Conservation (phyloP, 2,329 filamentous ascomycete genomes). For the Penicillium aurantiogriseum region DNA sequence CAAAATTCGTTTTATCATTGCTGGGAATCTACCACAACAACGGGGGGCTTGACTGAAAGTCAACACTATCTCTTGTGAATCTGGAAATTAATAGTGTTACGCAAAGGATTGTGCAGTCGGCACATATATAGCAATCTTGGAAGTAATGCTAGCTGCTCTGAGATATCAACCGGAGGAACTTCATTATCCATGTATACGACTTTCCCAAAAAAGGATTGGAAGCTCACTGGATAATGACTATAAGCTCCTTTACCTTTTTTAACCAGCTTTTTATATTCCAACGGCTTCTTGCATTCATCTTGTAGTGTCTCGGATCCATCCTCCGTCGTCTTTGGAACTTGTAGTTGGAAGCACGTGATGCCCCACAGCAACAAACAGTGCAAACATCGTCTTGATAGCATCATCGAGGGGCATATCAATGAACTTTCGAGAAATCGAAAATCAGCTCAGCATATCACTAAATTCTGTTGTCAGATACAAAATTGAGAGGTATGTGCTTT, state of each 20-base stretch:
- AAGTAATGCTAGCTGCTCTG: background rate
- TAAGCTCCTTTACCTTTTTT: no score
- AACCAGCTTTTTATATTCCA: background rate
- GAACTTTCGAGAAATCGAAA: background rate
- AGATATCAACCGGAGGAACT: background rate
- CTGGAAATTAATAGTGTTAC: background rate
- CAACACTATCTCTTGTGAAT: background rate
- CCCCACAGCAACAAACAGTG: background rate
- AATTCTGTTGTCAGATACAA: background rate
- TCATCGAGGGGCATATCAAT: slow-evolving; percentile 19
- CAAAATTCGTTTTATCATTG: background rate
- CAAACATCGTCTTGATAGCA: slow-evolving; percentile 13
- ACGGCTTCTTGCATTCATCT: background rate
- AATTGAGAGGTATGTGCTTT: background rate
- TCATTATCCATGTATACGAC: background rate
- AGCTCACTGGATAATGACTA: background rate
- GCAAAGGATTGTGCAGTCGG: background rate
- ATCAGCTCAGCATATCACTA: background rate
- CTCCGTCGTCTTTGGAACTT: background rate
- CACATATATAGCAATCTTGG: background rate
- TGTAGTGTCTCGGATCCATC: background rate
- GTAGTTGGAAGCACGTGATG: background rate
- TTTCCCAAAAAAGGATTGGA: background rate
- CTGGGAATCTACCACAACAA: no score
- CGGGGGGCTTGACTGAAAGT: background rate